These are phyloP conservation scores for Fusarium transvaalense DNA, from an alignment of 2,329 filamentous ascomycete species.

Conservation along the genomic window DNA sequence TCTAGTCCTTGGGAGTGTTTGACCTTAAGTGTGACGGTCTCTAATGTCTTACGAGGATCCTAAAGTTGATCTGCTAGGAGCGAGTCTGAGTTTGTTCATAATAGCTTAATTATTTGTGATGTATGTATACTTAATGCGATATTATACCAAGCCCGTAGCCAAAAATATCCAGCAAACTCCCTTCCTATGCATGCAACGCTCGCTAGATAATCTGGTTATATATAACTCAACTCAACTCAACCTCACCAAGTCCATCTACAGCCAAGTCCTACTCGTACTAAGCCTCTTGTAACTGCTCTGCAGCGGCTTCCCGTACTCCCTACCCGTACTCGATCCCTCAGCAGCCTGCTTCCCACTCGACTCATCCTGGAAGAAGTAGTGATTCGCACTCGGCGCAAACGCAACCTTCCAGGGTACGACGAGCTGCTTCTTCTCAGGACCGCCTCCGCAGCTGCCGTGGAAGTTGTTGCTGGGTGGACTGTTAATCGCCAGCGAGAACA, in stretches of 20 bases:
- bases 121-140: not conserved
- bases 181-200: constrained; percentile 1
- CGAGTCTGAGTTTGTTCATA: too few relatives aligned
- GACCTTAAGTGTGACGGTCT: too few relatives aligned
- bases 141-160: not conserved
- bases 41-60: too few relatives aligned
- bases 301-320: constrained; percentile 29
- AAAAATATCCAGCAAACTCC: constrained; percentile 8
- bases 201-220: not conserved
- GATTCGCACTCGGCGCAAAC: constrained; percentile 55
- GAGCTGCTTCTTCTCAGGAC: constrained; percentile 53
- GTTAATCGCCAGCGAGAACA: constrained; percentile 80
- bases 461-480: constrained; percentile 56
- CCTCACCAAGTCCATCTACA: constrained; percentile 28
- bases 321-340: constrained; percentile 53
- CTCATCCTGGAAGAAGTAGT: constrained; percentile 60
- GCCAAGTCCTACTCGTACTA: constrained; percentile 46
- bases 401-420: constrained; percentile 59
- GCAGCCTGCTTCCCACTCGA: constrained; percentile 47
- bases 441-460: constrained; percentile 56
- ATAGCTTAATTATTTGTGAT: not conserved
- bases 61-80: too few relatives aligned
- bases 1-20: too few relatives aligned
- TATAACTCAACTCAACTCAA: not conserved
- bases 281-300: constrained; percentile 49